Base-by-base conservation (phyloP, 306 rosid species). In the Nissolia schottii region DNA sequence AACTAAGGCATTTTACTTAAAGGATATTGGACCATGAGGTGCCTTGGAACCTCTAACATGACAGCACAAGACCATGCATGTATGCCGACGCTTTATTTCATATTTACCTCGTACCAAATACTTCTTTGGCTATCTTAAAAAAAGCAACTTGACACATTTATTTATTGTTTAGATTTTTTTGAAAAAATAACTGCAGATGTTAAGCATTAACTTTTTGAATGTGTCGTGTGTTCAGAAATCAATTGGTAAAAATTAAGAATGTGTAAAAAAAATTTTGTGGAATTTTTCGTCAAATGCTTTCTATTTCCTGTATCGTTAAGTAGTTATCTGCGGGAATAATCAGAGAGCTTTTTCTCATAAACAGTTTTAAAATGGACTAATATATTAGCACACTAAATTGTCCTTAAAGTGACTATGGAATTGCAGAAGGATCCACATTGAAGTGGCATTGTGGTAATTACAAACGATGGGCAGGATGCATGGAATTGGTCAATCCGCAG, bases 1-100 rank as follows among this genome's bases (percentile, higher is more conserved):
- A 55, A 78, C 34, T 18, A 77, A 40, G 73, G 23, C 78, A 45
- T 41, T 63, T 56, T 38, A 29, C 23, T 51, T 38, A 24, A 56
- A 46, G 45, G 16, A 23, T 64, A 34, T 16, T 14, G 75, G 51
- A 66, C 34, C 31, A 28, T 15, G 37, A 7, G 53, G 41, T 25
- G 25, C 27, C 65, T 54, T 54, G 51, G 29, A 63, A 62, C 6
- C 31, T 73, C 50, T 15, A 56, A 24, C 8, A 25, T 24, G 41
- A 38, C 60, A 60, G 43, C 37, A 10, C 19, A 46, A n/a, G 31
- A n/a, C 31, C 31, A 18, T 73, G 63, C 5, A n/a, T 48, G 28
- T n/a, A 14, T n/a, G 18, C 34, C 35, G 15, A 23, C 9, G 18
- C 18, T 50, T 34, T 32, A 25, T 41, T 12, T 37, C n/a, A 38